These are phyloP conservation scores for Bretschneidera sinensis DNA, from an alignment of 345 rosid genomes.

Conservation along the genomic window DNA sequence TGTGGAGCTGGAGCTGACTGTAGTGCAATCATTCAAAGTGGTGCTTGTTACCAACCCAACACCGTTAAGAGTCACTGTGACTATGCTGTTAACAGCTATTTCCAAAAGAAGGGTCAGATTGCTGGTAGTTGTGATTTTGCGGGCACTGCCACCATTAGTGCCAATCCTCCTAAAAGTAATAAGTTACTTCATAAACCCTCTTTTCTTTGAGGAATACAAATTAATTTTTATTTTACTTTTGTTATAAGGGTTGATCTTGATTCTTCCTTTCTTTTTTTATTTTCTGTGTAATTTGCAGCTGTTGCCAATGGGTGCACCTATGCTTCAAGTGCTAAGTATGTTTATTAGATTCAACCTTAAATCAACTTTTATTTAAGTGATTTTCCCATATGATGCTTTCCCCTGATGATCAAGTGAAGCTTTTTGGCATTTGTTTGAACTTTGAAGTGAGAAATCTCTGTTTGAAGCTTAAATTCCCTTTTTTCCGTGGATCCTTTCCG, in stretches of 20 bases:
- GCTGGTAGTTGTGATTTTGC: slow-evolving; percentile 29
- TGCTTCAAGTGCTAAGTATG: slow-evolving; percentile 29
- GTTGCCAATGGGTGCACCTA: slow-evolving; percentile 28
- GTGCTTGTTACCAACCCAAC: slow-evolving; percentile 77
- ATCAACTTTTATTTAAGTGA: no score
- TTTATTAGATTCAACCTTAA: neutral
- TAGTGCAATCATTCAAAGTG: slow-evolving; percentile 47
- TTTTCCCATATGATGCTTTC: no score
- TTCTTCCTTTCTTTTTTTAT: neutral
- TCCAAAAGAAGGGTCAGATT: slow-evolving; percentile 22
- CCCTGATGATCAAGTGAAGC: no score
- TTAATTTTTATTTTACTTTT: neutral
- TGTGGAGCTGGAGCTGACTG: slow-evolving; percentile 91
- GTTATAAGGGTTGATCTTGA: neutral
- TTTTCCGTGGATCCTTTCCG: no score
- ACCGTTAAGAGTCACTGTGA: slow-evolving; percentile 40
- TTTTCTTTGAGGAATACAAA: slow-evolving; percentile 7
- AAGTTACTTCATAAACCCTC: neutral
- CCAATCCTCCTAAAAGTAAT: slow-evolving; percentile 25
- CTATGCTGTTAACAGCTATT: slow-evolving; percentile 30
- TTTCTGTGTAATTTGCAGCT: slow-evolving; percentile 18
- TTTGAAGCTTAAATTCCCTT: no score
- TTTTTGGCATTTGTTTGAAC: neutral
- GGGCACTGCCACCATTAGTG: slow-evolving; percentile 22
- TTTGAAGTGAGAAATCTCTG: no score